phyloP scores from a whole-genome alignment of 2,329 filamentous ascomycete genomes.

The Epichloe typhina region DNA sequence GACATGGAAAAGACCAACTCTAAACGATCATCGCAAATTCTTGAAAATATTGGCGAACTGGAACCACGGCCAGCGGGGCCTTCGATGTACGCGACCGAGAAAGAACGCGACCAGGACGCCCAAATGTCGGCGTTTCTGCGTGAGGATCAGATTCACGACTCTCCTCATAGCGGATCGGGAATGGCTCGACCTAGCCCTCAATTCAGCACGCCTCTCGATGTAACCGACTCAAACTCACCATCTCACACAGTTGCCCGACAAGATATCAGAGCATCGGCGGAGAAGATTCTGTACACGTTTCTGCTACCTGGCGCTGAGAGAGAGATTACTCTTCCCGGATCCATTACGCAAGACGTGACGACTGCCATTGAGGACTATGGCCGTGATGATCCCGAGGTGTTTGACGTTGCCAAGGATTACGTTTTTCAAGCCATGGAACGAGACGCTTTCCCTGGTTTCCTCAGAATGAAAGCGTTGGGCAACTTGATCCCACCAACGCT shows the following conservation, averaged over 20 bases:
- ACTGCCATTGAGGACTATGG: slow-evolving; percentile 79
- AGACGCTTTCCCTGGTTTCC: slow-evolving; percentile 95
- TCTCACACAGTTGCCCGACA: slow-evolving; percentile 73
- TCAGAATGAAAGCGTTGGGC: slow-evolving; percentile 86
- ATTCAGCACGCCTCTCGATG: slow-evolving; percentile 47
- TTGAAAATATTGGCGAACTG: slow-evolving; percentile 61
- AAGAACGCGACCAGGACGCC: slow-evolving; percentile 70
- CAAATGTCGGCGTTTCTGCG: slow-evolving; percentile 85
- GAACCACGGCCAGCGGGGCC: slow-evolving; percentile 44
- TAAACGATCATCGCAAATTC: slow-evolving; percentile 69
- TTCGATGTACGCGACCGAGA: slow-evolving; percentile 51
- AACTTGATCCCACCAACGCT: slow-evolving; percentile 89
- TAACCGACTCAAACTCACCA: slow-evolving; percentile 69
- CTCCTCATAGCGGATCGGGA: slow-evolving; percentile 36
- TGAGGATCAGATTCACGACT: slow-evolving; percentile 45
- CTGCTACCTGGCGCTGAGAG: slow-evolving; percentile 88
- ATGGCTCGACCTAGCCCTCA: slow-evolving; percentile 36
- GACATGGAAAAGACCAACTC: slow-evolving; percentile 72
- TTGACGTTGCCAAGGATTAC: slow-evolving; percentile 95
- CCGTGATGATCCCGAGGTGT: slow-evolving; percentile 91
- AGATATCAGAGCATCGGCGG: slow-evolving; percentile 84
- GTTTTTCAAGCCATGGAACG: slow-evolving; percentile 99
- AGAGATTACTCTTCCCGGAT: slow-evolving; percentile 84
- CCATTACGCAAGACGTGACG: slow-evolving; percentile 76
- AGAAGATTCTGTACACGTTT: slow-evolving; percentile 98